Evolutionary conservation across 2,329 filamentous ascomycete genomes (phyloP), one percentile per base, ranked within the genome.

Genomic region (Aureobasidium musti): DNA sequence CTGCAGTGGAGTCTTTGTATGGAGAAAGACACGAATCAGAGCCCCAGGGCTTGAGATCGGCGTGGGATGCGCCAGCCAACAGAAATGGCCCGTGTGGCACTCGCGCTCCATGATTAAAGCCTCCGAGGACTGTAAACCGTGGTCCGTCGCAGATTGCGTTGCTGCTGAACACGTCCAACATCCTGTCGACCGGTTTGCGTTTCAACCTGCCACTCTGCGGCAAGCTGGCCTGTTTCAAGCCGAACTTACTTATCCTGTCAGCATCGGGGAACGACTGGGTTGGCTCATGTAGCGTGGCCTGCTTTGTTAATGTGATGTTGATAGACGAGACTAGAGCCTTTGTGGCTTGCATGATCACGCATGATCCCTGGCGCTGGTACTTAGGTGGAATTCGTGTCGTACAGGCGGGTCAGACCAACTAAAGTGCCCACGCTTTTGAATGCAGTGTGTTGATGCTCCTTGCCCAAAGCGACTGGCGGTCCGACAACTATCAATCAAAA

Each of bases 341-440:
- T 63, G 60, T 63, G 60, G 60, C 60, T 63, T 63, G 60, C 60
- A 63, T 63, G 47, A 28, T 30, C 47, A 63, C 60, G 47, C 60
- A 63, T 52, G 35, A 63, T 63, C 43, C 43, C 57, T 61, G 41
- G 45, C 30, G 21, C 45, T 41, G 60, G 47, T 60, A 26, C 56
- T 60, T 61, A 28, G 41, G 43, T 43, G 37, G 17, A 63, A 52
- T 33, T 63, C 47, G 35, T 49, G 60, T 63, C 60, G 60, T 63
- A 35, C 60, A 53, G 33, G 21, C 47, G 8, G 35, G 60, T 53
- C 60, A 43, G 53, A 53, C 60, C 23, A 63, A 39, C 47, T 35
- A 7, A 28, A 49, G 45, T n/a, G 50, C 21, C 59, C 45, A 63
- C 19, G 59, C 41, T 35, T 37, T 33, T 23, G 10, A 23, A 30